phyloP scores from a whole-genome alignment of 2,329 filamentous ascomycete species.

The Aureobasidium sp. region DNA sequence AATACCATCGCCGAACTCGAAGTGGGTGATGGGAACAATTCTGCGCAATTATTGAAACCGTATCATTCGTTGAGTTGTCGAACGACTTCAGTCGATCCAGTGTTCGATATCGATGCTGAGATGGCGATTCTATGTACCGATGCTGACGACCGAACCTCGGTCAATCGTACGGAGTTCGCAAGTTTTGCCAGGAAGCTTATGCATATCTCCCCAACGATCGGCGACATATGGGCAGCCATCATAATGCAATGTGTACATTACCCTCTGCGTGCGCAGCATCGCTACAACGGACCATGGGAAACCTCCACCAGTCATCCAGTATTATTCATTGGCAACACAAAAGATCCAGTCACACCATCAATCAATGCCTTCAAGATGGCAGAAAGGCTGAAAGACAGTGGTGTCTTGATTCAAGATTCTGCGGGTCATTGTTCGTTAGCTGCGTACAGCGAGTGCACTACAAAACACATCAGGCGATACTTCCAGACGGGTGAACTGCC shows the following conservation, averaged over 20 bases:
- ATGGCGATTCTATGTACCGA: constrained; percentile 33
- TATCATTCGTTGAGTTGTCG: constrained; percentile 32
- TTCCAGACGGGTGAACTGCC: background rate
- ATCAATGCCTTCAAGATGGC: constrained; percentile 40
- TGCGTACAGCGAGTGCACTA: background rate
- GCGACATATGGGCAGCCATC: constrained; percentile 32
- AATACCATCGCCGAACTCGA: constrained; percentile 29
- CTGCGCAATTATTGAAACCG: constrained; percentile 30
- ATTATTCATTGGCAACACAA: constrained; percentile 50
- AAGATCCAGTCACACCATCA: constrained; percentile 55
- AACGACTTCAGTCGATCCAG: constrained; percentile 18
- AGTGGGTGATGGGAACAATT: constrained; percentile 22
- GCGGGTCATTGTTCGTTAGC: constrained; percentile 25
- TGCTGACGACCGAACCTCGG: constrained; percentile 23
- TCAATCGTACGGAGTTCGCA: constrained; percentile 19
- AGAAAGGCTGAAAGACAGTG: constrained; percentile 36
- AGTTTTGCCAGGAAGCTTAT: constrained; percentile 23
- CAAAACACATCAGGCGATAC: background rate
- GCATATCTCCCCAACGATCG: constrained; percentile 27
- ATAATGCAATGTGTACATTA: constrained; percentile 29
- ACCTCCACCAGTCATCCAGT: constrained; percentile 47
- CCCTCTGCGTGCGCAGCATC: background rate
- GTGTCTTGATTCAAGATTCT: constrained; percentile 39
- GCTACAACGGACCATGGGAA: constrained; percentile 18
- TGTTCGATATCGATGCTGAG: constrained; percentile 16